phyloP scores from a whole-genome alignment of 805 yeast genomes.

The Cyberlindnera suaveolens region DNA sequence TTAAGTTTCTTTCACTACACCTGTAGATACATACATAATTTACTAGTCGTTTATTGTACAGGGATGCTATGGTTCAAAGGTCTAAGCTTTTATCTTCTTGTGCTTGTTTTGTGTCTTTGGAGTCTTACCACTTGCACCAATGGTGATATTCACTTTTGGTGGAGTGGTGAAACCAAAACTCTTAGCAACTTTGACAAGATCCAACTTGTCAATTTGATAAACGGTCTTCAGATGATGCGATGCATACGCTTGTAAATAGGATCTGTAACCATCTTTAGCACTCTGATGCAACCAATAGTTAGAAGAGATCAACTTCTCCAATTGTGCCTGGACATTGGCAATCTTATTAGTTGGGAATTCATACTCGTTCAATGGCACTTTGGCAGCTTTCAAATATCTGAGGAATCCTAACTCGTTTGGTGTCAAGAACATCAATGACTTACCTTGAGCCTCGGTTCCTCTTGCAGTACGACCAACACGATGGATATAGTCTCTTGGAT shows the following conservation, averaged over 20 bases:
- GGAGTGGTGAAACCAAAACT: constrained; percentile 94
- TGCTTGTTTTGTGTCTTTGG: constrained; percentile 22
- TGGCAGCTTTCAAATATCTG: constrained; percentile 91
- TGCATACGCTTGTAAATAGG: constrained; percentile 95
- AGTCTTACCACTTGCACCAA: constrained; percentile 85
- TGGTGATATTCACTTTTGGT: constrained; percentile 93
- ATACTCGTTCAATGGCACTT: constrained; percentile 94
- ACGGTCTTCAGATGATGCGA: constrained; percentile 95
- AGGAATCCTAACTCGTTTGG: constrained; percentile 93
- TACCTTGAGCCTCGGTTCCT: constrained; percentile 85
- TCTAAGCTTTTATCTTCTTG: constrained; percentile 11
- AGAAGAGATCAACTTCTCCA: constrained; percentile 83
- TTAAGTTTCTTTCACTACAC: too few relatives aligned
- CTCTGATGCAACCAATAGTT: constrained; percentile 92
- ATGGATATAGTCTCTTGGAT: constrained; percentile 98
- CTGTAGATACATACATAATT: too few relatives aligned
- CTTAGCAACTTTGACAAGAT: constrained; percentile 89
- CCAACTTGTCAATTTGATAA: constrained; percentile 92
- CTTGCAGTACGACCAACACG: constrained; percentile 99
- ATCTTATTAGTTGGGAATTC: constrained; percentile 93
- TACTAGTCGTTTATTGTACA: not conserved
- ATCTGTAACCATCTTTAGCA: constrained; percentile 96
- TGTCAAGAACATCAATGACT: constrained; percentile 88
- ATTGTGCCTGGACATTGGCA: constrained; percentile 92
- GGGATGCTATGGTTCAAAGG: not conserved